Conservation (phyloP, 768 basidiomycete genomes). For the Chalciporus piperatus region DNA sequence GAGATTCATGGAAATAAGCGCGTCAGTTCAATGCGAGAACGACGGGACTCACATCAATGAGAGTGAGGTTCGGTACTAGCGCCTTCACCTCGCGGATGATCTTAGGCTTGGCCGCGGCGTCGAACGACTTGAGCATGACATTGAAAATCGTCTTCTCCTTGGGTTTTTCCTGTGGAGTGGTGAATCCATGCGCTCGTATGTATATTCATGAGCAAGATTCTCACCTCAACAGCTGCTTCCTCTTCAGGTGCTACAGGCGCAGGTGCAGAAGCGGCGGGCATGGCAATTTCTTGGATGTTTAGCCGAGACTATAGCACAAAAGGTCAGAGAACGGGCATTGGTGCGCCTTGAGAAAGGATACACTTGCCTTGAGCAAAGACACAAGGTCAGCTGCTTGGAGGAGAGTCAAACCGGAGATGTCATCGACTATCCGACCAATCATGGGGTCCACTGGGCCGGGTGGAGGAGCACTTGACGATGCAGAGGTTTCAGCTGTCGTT, state of each 20-base stretch:
- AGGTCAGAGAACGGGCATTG: background rate
- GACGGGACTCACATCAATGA: slow-evolving; percentile 80
- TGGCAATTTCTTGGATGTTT: slow-evolving; percentile 96
- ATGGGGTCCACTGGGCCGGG: slow-evolving; percentile 55
- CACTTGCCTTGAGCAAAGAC: slow-evolving; percentile 76
- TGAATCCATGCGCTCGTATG: background rate
- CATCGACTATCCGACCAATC: slow-evolving; percentile 84
- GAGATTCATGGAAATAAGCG: background rate
- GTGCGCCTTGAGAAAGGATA: background rate
- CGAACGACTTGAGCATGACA: slow-evolving; percentile 92
- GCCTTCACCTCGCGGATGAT: slow-evolving; percentile 98
- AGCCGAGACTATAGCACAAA: slow-evolving; percentile 61
- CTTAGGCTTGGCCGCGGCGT: slow-evolving; percentile 89
- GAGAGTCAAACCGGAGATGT: slow-evolving; percentile 84
- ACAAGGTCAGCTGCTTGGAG: slow-evolving; percentile 96
- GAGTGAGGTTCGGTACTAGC: slow-evolving; percentile 89
- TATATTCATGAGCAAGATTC: slow-evolving; percentile 15
- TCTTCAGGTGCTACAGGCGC: slow-evolving; percentile 53
- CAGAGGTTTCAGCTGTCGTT: slow-evolving; percentile 43
- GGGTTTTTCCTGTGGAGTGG: slow-evolving; percentile 70
- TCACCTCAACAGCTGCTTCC: slow-evolving; percentile 61
- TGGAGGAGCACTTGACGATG: slow-evolving; percentile 41
- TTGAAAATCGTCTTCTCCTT: slow-evolving; percentile 99
- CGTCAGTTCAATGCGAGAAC: background rate
- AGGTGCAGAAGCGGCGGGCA: slow-evolving; percentile 69